These are phyloP conservation scores for Dunaliella primolecta DNA, from an alignment of 139 green algal genomes.

Conservation along the genomic window DNA sequence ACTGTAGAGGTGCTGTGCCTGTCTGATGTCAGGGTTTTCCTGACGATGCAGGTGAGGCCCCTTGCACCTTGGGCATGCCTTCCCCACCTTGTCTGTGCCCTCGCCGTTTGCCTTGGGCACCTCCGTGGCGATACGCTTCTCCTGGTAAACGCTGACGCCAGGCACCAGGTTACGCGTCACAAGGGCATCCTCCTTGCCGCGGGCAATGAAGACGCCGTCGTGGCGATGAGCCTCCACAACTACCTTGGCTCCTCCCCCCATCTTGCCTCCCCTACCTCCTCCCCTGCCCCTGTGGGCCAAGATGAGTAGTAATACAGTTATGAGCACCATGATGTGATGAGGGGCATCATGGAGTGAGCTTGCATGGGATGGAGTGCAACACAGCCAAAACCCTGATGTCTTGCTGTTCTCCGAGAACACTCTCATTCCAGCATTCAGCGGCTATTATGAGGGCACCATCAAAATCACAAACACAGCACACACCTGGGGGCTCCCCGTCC, in stretches of 20 bases:
- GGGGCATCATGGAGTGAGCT: too few relatives aligned
- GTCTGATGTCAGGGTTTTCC: too few relatives aligned
- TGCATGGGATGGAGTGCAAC: too few relatives aligned
- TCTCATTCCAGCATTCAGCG: too few relatives aligned
- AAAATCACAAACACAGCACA: neutral
- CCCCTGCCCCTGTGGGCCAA: slow-evolving; percentile 6
- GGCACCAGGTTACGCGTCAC: slow-evolving; percentile 96
- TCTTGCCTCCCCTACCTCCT: slow-evolving; percentile 32
- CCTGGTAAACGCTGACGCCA: slow-evolving; percentile 95
- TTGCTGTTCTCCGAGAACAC: too few relatives aligned
- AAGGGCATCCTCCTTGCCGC: slow-evolving; percentile 96
- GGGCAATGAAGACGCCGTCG: slow-evolving; percentile 95
- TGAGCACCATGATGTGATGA: too few relatives aligned
- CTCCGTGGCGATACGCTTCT: slow-evolving; percentile 96
- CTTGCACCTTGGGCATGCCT: too few relatives aligned
- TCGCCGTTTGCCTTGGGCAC: slow-evolving; percentile 23
- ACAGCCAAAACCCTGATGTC: too few relatives aligned
- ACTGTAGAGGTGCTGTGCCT: too few relatives aligned
- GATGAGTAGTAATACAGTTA: too few relatives aligned
- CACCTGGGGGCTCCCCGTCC: neutral
- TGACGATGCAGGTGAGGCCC: neutral
- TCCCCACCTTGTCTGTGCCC: slow-evolving; percentile 15
- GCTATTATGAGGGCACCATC: too few relatives aligned
- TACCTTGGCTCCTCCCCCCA: slow-evolving; percentile 85
- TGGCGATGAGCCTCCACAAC: slow-evolving; percentile 93